Conservation (phyloP, 371 early-diverging fungal species). For the Mucor plumbeus region DNA sequence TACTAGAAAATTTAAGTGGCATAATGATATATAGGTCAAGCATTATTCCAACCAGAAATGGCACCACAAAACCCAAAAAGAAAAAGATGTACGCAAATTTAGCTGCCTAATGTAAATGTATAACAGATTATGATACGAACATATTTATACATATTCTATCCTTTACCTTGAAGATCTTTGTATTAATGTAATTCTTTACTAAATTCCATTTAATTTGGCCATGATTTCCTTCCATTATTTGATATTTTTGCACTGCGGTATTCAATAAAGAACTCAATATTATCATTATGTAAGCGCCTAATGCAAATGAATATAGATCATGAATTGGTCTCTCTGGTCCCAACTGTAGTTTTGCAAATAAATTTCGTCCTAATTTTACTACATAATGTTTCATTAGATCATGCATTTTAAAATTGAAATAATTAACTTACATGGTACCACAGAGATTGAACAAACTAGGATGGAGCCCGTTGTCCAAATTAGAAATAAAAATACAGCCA, state of each 20-base stretch:
- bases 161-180: slow-evolving; percentile 8
- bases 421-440: slow-evolving; percentile 54
- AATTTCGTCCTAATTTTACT: slow-evolving; percentile 57
- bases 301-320: slow-evolving; percentile 55
- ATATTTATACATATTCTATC: neutral
- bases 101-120: slow-evolving; percentile 14
- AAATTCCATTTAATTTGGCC: slow-evolving; percentile 1
- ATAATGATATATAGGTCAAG: slow-evolving; percentile 54
- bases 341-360: slow-evolving; percentile 34
- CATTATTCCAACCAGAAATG: slow-evolving; percentile 49
- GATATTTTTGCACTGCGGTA: slow-evolving; percentile 19
- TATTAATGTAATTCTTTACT: slow-evolving; percentile 1
- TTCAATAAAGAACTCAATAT: slow-evolving; percentile 21
- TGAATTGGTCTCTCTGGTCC: slow-evolving; percentile 39
- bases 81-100: slow-evolving; percentile 34
- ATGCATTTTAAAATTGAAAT: neutral
- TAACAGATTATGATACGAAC: neutral
- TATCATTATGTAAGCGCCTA: slow-evolving; percentile 28
- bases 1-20: slow-evolving; percentile 29
- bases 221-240: slow-evolving; percentile 1
- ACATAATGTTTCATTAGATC: neutral
- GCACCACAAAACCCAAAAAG: slow-evolving; percentile 47
- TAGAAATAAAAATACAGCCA: slow-evolving; percentile 49
- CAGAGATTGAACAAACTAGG: slow-evolving; percentile 46
- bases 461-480: slow-evolving; percentile 58